Evolutionary conservation across 371 early-diverging fungal species (phyloP).

Genomic region (Mortierella sp.): DNA sequence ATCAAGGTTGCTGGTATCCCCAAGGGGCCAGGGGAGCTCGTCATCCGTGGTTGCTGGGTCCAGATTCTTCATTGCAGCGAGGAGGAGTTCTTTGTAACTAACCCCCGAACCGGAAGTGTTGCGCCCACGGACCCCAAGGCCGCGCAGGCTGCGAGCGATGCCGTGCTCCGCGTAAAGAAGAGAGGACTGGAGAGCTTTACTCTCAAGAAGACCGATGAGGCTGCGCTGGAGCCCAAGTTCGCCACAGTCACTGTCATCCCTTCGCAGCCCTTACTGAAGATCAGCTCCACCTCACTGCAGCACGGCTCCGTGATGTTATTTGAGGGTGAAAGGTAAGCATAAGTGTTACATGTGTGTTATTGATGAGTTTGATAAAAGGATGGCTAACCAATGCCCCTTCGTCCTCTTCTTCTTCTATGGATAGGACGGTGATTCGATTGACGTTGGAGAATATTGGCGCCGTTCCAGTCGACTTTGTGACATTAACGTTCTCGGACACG

Average conservation of each 20-base stretch:
- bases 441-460: conserved; percentile 83
- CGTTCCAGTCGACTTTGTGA: conserved; percentile 78
- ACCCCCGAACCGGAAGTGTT: conserved; percentile 24
- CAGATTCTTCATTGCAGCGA: conserved; percentile 81
- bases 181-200: conserved; percentile 55
- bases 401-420: background rate
- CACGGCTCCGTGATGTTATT: conserved; percentile 84
- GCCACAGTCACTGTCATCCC: conserved; percentile 75
- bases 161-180: conserved; percentile 39
- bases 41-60: conserved; percentile 76
- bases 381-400: background rate
- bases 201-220: conserved; percentile 8
- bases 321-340: conserved; percentile 81
- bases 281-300: conserved; percentile 68
- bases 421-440: conserved; percentile 71
- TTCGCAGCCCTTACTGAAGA: conserved; percentile 76
- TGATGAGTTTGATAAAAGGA: background rate
- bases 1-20: conserved; percentile 78
- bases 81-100: conserved; percentile 73
- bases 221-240: conserved; percentile 47
- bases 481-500: conserved; percentile 76
- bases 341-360: background rate
- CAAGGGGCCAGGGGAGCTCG: conserved; percentile 68
- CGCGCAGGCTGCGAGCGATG: conserved; percentile 19
- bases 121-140: conserved; percentile 5